Evolutionary conservation across 805 yeast species (phyloP), one percentile per base, ranked within the genome.

Genomic region (Pichia thaimueangensis): DNA sequence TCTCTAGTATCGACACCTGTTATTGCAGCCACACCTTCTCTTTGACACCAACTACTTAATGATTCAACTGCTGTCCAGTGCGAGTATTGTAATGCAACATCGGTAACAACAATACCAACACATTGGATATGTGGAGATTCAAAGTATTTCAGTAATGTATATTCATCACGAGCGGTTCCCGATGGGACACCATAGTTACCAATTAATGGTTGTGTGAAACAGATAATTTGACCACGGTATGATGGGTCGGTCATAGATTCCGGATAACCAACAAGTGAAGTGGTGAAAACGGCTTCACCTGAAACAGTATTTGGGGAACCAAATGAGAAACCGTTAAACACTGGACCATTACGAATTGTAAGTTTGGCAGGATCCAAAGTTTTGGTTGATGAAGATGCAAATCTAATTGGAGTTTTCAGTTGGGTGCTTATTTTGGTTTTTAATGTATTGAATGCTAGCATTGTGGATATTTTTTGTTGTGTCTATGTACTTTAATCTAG

Each of bases 1-100:
- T 89, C 86, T 71, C 98, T 85, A 51, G 99, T 93, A 65, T 93
- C 99, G 36, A 93, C 96, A 48, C 97, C 98, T 33, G 96, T 79
- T 56, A 93, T 84, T 35, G 96, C 94, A 43, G 97, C 94, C 43
- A 94, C 93, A 33, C 95, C 96, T 55, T 88, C 94, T 60, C 96
- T 81, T 66, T 85, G 78, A 70, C 98, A 93, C 98, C 97, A 93
- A 55, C 85, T 86, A 47, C 86, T 84, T 45, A 93, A 74, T 16
- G 95, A 82, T 69, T 93, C 97, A 27, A 93, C 96, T 4, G 99
- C 99, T 29, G 97, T 89, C 98, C 98, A 93, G 64, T 93, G 99
- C n/a, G 96, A 86, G 66, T 91, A 87, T 62, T 88, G 76, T 74
- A 89, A 76, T 19, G 98, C 97, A 42, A 78, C 96, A 59, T 93